Evolutionary conservation across 441 rosid species (phyloP).

Genomic region (Populus hybrid): DNA sequence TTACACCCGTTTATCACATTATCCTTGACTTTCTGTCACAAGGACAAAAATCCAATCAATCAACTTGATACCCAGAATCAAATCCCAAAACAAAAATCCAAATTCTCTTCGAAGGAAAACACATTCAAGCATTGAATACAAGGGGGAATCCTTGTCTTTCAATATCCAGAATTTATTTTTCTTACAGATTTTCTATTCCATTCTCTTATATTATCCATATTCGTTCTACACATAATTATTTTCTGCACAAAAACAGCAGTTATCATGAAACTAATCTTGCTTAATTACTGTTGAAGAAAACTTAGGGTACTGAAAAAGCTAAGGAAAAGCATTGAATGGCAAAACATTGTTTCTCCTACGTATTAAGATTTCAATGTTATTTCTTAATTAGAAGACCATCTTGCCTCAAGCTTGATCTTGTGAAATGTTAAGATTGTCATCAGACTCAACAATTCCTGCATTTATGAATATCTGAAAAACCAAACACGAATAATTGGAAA

Average conservation of each 20-base stretch:
- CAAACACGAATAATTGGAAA: neutral
- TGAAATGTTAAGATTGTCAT: neutral
- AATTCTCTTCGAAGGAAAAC: no score
- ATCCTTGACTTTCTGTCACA: neutral
- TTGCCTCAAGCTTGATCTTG: neutral
- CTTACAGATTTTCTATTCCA: neutral
- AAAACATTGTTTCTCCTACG: neutral
- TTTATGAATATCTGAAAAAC: neutral
- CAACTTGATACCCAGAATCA: neutral
- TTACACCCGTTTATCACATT: neutral
- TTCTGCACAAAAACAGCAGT: no score
- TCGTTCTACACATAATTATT: no score
- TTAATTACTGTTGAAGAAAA: no score
- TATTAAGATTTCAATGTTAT: neutral
- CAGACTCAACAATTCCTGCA: neutral
- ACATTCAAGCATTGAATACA: no score
- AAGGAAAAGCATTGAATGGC: no score
- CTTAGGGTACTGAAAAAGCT: no score
- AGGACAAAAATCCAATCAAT: neutral
- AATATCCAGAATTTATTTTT: neutral
- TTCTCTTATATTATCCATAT: neutral
- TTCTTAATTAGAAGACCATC: neutral
- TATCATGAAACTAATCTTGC: no score
- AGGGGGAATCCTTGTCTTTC: no score
- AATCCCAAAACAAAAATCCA: neutral